phyloP scores from a whole-genome alignment of 148 eudicot species.

The Camellia sinensis region DNA sequence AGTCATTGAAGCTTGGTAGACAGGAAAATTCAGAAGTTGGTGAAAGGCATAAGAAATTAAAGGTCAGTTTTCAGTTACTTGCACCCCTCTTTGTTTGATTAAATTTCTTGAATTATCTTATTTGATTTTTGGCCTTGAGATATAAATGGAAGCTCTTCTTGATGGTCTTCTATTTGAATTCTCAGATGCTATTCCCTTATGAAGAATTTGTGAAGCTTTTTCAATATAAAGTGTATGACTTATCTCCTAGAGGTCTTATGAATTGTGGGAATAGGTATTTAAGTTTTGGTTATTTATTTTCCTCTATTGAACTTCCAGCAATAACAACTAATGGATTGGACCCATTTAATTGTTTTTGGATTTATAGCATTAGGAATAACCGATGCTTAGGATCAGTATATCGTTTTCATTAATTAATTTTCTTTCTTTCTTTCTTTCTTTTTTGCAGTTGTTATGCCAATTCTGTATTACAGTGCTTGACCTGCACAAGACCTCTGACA shows the following conservation, averaged over 20 bases:
- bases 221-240: constrained; percentile 43
- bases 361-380: neutral
- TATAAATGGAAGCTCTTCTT: neutral
- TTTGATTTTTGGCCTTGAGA: neutral
- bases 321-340: neutral
- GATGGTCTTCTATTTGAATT: constrained; percentile 15
- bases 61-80: constrained; percentile 43
- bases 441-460: constrained; percentile 93
- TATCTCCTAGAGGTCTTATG: constrained; percentile 75
- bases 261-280: constrained; percentile 87
- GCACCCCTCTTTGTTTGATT: too few species aligned
- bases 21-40: constrained; percentile 35
- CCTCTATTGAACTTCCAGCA: neutral
- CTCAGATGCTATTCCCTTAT: constrained; percentile 81
- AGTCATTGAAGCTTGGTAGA: constrained; percentile 50
- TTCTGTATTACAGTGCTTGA: constrained; percentile 93
- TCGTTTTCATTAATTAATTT: neutral
- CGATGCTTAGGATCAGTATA: neutral
- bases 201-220: constrained; percentile 67
- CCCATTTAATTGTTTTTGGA: neutral
- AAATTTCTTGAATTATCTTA: neutral
- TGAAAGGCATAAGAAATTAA: constrained; percentile 44
- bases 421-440: constrained; percentile 17
- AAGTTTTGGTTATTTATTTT: too few species aligned
- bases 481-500: constrained; percentile 85